A percentile compares a stretch with the other conserved stretches of the same genome.
Conservation (phyloP, 139 green algal genomes). For the Haematococcus sp. region DNA sequence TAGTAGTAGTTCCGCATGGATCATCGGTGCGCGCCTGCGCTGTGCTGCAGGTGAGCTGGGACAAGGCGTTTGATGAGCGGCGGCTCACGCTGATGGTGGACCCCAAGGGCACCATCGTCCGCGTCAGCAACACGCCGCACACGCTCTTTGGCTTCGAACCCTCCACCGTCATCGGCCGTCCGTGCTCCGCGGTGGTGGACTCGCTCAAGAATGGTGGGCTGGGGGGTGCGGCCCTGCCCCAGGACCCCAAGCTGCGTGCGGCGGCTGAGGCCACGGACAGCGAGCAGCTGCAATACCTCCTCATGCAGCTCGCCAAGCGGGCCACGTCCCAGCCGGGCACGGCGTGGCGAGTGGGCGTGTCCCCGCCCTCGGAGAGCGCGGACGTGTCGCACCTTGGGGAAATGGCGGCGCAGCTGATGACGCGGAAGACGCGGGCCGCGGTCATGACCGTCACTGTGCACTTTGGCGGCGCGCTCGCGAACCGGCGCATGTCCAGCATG, state of each 20-base stretch:
- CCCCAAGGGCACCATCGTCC: conserved; percentile 22
- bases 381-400: neutral
- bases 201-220: conserved; percentile 13
- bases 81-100: conserved; percentile 39
- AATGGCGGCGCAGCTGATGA: conserved; percentile 19
- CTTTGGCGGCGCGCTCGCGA: too few species aligned
- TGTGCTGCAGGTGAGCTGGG: too few species aligned
- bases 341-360: conserved; percentile 20
- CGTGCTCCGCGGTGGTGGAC: conserved; percentile 19
- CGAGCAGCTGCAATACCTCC: conserved; percentile 1
- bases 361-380: conserved; percentile 15
- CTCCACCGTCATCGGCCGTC: conserved; percentile 22
- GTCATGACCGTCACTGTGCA: conserved; percentile 8
- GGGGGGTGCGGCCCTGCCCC: neutral
- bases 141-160: conserved; percentile 47
- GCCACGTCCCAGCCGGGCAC: conserved; percentile 13
- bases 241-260: neutral
- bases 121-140: conserved; percentile 14
- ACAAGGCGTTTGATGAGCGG: conserved; percentile 31
- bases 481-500: too few species aligned
- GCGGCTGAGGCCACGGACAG: neutral
- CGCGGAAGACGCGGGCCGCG: conserved; percentile 20
- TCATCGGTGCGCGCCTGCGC: too few species aligned
- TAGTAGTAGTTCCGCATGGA: too few species aligned
- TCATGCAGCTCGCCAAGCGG: conserved; percentile 7